Evolutionary conservation across 1,139 yeast species (phyloP), one percentile per base, ranked within the genome.

Genomic region (Taphrina deformans): DNA sequence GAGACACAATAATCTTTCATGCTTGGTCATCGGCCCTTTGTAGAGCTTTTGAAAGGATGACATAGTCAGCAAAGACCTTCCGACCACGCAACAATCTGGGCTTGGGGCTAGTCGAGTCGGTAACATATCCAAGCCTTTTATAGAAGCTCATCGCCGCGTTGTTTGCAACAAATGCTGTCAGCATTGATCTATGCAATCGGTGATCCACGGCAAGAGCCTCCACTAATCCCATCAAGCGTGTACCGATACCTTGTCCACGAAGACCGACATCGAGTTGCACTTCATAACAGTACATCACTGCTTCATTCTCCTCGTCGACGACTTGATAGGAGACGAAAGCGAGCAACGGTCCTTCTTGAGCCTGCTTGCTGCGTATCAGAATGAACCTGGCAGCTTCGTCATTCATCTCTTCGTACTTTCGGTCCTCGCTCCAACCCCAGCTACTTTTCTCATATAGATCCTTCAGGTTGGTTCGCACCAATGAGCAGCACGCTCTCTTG

Each of bases 11-110:
- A n/a, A n/a, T 21, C n/a, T 2, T 16, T 40, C n/a, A n/a, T n/a
- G n/a, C n/a, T n/a, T n/a, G n/a, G n/a, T n/a, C n/a, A n/a, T n/a
- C 45, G 4, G 23, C 53, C 26, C 26, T 4, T 26, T 10, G 16
- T 21, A 53, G 33, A 24, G 31, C 27, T 16, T 38, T 53, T 5
- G 58, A 53, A 2, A 53, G 46, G 18, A 53, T 53, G 6, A 21
- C 35, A 26, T 53, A 53, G 26, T 53, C 58, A n/a, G 58, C 58
- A 29, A 29, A 27, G 58, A 53, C 58, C 38, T 38, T 53, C 1
- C 58, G 45, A 3, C 58, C 58, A 38, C 58, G 45, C 16, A 53
- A 24, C 12, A 53, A 12, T 14, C 35, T 18, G 7, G 35, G 44
- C 24, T 35, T 18, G n/a, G 58, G 58, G 24, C 48, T 53, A 9